phyloP scores from a whole-genome alignment of 2,329 filamentous ascomycete genomes.

The Mycosphaerella sp. region DNA sequence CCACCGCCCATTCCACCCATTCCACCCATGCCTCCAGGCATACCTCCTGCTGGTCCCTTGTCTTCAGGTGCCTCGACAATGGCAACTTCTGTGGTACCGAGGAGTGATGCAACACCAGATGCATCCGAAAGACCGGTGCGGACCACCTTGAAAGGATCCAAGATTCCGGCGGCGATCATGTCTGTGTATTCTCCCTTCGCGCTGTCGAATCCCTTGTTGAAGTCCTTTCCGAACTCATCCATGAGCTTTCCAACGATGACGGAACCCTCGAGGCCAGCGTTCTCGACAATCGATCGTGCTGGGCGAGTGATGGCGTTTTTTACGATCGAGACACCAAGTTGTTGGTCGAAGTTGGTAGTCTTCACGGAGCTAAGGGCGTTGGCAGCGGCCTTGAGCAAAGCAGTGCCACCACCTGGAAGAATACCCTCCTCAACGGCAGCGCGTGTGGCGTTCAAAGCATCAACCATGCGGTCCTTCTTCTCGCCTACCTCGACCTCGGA shows the following conservation, averaged over 20 bases:
- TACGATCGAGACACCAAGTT: slow-evolving; percentile 94
- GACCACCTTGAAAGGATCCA: slow-evolving; percentile 99
- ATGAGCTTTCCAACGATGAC: slow-evolving; percentile 97
- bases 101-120: slow-evolving; percentile 89
- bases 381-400: slow-evolving; percentile 90
- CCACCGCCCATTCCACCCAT: slow-evolving; percentile 55
- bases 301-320: slow-evolving; percentile 97
- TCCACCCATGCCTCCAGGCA: slow-evolving; percentile 51
- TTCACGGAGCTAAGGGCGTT: slow-evolving; percentile 81
- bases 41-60: slow-evolving; percentile 58
- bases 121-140: slow-evolving; percentile 93
- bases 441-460: slow-evolving; percentile 95
- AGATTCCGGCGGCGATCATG: slow-evolving; percentile 95
- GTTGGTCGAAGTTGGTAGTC: slow-evolving; percentile 95
- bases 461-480: slow-evolving; percentile 99
- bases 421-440: slow-evolving; percentile 99
- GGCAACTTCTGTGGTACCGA: slow-evolving; percentile 96
- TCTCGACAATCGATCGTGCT: slow-evolving; percentile 93
- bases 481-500: slow-evolving; percentile 98
- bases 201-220: slow-evolving; percentile 98
- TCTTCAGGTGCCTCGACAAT: slow-evolving; percentile 95
- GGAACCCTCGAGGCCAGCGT: slow-evolving; percentile 90
- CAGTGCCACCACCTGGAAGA: slow-evolving; percentile 95
- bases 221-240: slow-evolving; percentile 84
- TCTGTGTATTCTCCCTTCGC: slow-evolving; percentile 97